Base-by-base conservation (phyloP, 2,329 filamentous ascomycete species). In the Penicillium sp. region DNA sequence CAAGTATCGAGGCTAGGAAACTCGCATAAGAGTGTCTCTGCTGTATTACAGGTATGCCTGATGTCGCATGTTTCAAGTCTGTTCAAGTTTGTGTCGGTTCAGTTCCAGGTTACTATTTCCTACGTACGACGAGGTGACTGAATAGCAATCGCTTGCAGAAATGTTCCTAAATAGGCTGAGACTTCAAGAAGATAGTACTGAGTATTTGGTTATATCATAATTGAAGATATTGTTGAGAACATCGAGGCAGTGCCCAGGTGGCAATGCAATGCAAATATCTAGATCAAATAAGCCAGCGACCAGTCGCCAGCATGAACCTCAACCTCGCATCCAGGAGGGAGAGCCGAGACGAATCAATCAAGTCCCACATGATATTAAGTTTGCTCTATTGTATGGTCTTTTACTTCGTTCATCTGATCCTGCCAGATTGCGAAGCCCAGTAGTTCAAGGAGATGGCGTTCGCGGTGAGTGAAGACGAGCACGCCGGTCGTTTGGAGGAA, bases 371-470 rank as follows among this genome's bases (percentile, higher is more conserved):
- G 18, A 36, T 36, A 43, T 43, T 52, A 54, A 51, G 31, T n/a
- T 14, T 14, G 22, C 34, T 32, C 21, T 39, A 56, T 49, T 29
- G 39, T 16, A 32, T 52, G 9, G 11, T 36, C 34, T 49, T 47
- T 36, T 6, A 6, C 31, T 21, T 34, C 27, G 13, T 32, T 39
- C 24, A 36, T 58, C 44, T 65, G 63, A 54, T 67, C 58, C 49
- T 43, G 56, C 57, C 57, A 65, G 50, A 62, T 43, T 36, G 63
- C 60, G 43, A 58, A 61, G 5, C 60, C 60, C 1, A 62, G 31
- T 27, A 67, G 24, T 44, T 67, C 64, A 11, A 67, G 55, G 2
- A 67, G 48, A 47, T 66, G 47, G 24, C 63, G 57, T 47, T 67
- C 63, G 8, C 63, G 63, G 54, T 67, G 48, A 11, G 49, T 60